Conservation (phyloP, 768 basidiomycete genomes). For the Boletus fagicola region DNA sequence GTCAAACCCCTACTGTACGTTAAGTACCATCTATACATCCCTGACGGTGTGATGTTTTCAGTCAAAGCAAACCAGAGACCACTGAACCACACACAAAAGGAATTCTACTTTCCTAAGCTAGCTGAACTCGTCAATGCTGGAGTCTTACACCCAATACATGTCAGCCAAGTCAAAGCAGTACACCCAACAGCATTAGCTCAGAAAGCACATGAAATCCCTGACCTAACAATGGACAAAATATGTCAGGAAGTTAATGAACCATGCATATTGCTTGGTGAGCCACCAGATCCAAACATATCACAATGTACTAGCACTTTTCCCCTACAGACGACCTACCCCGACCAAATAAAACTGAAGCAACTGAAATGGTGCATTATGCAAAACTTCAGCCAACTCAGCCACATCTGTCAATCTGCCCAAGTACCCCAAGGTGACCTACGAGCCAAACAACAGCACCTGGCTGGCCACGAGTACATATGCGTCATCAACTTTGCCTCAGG, state of each 20-base stretch:
- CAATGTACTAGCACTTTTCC: not conserved
- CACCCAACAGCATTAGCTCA: not conserved
- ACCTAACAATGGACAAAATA: not conserved
- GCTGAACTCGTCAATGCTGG: not conserved
- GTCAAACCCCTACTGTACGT: not conserved
- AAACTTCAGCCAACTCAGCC: conserved; percentile 21
- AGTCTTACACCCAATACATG: not conserved
- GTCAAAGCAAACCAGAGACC: not conserved
- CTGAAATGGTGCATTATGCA: conserved; percentile 4
- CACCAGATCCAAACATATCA: not conserved
- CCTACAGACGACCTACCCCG: not conserved
- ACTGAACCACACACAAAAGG: not conserved
- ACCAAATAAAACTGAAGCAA: not conserved
- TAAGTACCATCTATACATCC: not conserved
- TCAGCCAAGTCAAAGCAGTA: not conserved
- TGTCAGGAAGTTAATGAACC: not conserved
- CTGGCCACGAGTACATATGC: conserved; percentile 19
- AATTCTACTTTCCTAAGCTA: not conserved
- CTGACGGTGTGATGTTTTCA: not conserved
- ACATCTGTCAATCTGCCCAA: conserved; percentile 28
- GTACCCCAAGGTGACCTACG: conserved; percentile 39
- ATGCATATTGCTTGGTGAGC: not conserved
- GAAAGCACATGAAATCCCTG: not conserved
- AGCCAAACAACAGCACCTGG: conserved; percentile 36
- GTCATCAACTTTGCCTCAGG: conserved; percentile 26